Evolutionary conservation across 2,329 filamentous ascomycete genomes (phyloP).

Genomic region (Fusarium abutilonis): DNA sequence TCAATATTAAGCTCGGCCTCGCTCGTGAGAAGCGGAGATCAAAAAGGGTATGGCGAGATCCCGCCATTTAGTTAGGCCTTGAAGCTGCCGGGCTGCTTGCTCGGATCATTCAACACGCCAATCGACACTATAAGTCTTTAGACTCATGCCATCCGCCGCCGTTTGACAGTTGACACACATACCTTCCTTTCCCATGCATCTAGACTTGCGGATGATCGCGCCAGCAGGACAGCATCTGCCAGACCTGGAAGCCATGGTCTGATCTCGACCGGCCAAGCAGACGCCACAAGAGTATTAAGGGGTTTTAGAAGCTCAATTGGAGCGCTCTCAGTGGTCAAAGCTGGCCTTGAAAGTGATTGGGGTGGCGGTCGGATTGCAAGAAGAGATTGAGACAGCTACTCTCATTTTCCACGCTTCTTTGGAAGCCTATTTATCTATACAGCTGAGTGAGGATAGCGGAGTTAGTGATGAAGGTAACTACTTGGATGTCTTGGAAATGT

Average conservation of each 20-base stretch:
- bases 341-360: no score
- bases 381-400: neutral
- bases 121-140: constrained; percentile 2
- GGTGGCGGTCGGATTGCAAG: no score
- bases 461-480: neutral
- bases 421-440: neutral
- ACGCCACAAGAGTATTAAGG: constrained; percentile 24
- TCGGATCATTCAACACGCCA: constrained; percentile 6
- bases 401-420: neutral
- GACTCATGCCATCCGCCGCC: constrained; percentile 25
- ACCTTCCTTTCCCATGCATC: constrained; percentile 17
- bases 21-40: neutral
- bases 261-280: constrained; percentile 6
- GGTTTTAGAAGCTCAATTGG: constrained; percentile 16
- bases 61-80: constrained; percentile 33
- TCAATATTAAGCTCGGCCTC: constrained; percentile 1
- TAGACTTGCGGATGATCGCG: constrained; percentile 2
- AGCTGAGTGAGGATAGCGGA: constrained; percentile 14
- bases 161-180: constrained; percentile 1
- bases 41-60: constrained; percentile 36
- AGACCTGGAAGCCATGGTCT: constrained; percentile 11
- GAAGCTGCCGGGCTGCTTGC: constrained; percentile 4
- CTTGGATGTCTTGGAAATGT: constrained; percentile 21
- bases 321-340: neutral
- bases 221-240: constrained; percentile 8